These are phyloP conservation scores for Trichoderma sp. DNA, from an alignment of 2,329 filamentous ascomycete species.

Conservation along the genomic window DNA sequence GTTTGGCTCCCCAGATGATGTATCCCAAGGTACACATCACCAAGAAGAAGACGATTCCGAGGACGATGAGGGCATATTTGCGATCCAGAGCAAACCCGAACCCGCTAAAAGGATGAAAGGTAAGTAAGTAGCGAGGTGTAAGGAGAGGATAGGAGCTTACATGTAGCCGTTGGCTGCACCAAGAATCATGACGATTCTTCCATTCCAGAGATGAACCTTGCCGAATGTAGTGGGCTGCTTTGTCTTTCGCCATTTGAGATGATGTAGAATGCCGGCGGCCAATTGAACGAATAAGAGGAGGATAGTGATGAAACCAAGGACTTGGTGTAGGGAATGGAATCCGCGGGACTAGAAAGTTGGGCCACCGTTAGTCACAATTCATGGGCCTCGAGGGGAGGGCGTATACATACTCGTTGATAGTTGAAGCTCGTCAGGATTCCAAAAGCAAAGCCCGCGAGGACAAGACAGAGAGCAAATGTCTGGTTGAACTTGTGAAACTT, in stretches of 20 bases:
- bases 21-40: constrained; percentile 42
- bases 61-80: constrained; percentile 48
- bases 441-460: constrained; percentile 49
- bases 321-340: constrained; percentile 55
- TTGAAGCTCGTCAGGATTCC: constrained; percentile 52
- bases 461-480: constrained; percentile 46
- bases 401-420: constrained; percentile 55
- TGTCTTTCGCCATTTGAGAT: constrained; percentile 52
- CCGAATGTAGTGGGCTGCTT: constrained; percentile 49
- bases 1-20: constrained; percentile 32
- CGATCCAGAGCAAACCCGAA: constrained; percentile 55
- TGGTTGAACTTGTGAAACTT: constrained; percentile 57
- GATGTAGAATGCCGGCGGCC: constrained; percentile 54
- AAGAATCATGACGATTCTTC: constrained; percentile 51
- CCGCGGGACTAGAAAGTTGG: constrained; percentile 44
- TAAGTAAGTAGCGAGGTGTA: not conserved
- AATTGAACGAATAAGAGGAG: constrained; percentile 53
- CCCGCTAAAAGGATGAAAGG: constrained; percentile 40
- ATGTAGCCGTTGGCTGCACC: constrained; percentile 58
- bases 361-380: not conserved
- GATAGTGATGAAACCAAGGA: constrained; percentile 56
- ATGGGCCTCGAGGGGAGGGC: not conserved
- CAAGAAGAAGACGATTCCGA: constrained; percentile 46
- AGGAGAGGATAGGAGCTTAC: constrained; percentile 36
- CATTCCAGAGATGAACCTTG: constrained; percentile 57